Evolutionary conservation across 1,139 yeast species (phyloP), one percentile per base, ranked within the genome.

Genomic region (Candida mesenterica): DNA sequence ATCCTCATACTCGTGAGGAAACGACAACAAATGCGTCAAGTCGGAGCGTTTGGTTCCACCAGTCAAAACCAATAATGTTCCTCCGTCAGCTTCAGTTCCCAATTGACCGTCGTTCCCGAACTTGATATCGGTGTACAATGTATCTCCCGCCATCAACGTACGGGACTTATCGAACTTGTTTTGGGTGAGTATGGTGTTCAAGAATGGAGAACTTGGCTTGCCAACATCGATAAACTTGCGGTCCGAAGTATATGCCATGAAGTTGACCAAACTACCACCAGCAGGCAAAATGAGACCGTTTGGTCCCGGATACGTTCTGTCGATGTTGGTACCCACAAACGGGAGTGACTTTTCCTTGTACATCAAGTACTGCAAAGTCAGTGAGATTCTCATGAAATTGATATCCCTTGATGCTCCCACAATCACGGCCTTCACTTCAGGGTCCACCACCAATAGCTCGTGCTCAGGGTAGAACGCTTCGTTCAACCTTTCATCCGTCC

Each of bases 401-500:
- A 68, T 52, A 15, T 56, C 53, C 36, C 62, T 65, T 25, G 72
- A 65, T 5, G 69, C 62, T 0, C 73, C 73, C 4, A 66, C 69
- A 14, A 66, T 59, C 18, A 67, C 69, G 0, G 72, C 73, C 39
- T 57, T 52, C 3, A 66, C 72, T 3, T 62, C 69, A 1, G 62
- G 61, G 34, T 68, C 72, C 3, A 66, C 68, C 9, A 38, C 52
- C 40, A 81, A 59, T 32, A 75, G 64, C 4, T 73, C 72, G 23
- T 79, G 67, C 19, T 72, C 68, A 3, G 62, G 57, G 30, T 68
- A 65, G 39, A 62, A 55, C 7, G 49, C 53, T 1, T 34, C 37
- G 34, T 65, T 51, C 13, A 66, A 48, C 4, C 69, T 54, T 5
- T 62, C 44, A 36, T 69, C 95, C 4, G 81, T 70, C 4, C 96